Conservation (phyloP, 345 rosid species). For the Clausena lansium region DNA sequence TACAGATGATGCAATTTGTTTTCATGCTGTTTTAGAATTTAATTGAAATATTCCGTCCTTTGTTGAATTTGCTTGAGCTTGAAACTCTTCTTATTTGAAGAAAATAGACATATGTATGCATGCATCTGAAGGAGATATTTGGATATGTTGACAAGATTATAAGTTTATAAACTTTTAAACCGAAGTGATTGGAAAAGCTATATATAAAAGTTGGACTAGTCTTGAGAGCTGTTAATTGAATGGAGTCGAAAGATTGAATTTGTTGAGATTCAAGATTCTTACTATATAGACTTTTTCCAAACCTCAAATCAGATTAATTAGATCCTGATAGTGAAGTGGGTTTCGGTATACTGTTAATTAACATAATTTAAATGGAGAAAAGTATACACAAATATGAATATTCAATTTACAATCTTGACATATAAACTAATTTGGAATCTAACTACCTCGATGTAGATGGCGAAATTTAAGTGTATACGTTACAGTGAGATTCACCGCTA, state of each 20-base stretch:
- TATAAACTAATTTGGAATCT: too few relatives aligned
- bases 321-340: too few relatives aligned
- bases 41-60: not conserved
- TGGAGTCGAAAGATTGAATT: not conserved
- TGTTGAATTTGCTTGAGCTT: not conserved
- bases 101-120: not conserved
- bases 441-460: too few relatives aligned
- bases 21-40: not conserved
- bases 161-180: not conserved
- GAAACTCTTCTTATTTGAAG: not conserved
- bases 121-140: not conserved
- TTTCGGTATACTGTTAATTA: too few relatives aligned
- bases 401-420: too few relatives aligned
- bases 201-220: not conserved
- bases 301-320: too few relatives aligned
- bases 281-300: too few relatives aligned
- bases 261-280: not conserved
- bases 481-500: too few relatives aligned
- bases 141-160: not conserved
- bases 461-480: too few relatives aligned
- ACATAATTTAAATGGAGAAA: too few relatives aligned
- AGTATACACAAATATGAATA: too few relatives aligned
- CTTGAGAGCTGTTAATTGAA: not conserved
- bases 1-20: not conserved
- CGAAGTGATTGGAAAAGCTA: not conserved